phyloP scores from a whole-genome alignment of 805 yeast genomes.

The Komagataella ulmi region DNA sequence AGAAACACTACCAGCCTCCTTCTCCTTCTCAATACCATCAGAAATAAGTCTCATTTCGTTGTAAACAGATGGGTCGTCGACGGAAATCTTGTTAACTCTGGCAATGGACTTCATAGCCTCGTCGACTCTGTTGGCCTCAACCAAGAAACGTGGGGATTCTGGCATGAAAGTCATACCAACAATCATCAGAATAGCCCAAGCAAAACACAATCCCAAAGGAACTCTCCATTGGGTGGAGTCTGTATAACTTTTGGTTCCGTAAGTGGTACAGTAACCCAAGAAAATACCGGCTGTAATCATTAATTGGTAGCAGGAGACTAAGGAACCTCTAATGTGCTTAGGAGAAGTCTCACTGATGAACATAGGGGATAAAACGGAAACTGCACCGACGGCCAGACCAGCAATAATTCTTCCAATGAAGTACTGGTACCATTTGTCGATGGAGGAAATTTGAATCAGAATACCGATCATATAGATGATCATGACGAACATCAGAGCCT shows the following conservation, averaged over 20 bases:
- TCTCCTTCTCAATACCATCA: constrained; percentile 36
- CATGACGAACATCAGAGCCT: constrained; percentile 39
- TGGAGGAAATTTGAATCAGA: constrained; percentile 44
- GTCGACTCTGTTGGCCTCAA: constrained; percentile 37
- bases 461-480: constrained; percentile 48
- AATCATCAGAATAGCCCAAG: constrained; percentile 41
- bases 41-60: constrained; percentile 20
- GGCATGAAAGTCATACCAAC: constrained; percentile 50
- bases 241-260: constrained; percentile 40
- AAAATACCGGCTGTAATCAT: constrained; percentile 61
- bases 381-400: constrained; percentile 43
- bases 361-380: constrained; percentile 39
- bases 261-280: constrained; percentile 55
- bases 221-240: constrained; percentile 55
- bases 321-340: constrained; percentile 55
- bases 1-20: constrained; percentile 32
- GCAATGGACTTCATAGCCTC: constrained; percentile 41
- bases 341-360: constrained; percentile 63
- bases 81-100: constrained; percentile 26
- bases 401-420: constrained; percentile 48
- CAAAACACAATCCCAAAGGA: constrained; percentile 38
- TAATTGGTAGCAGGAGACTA: constrained; percentile 58
- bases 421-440: constrained; percentile 45
- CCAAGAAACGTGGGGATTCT: constrained; percentile 58
- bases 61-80: constrained; percentile 17